Evolutionary conservation across 1,139 yeast genomes (phyloP).

Genomic region (Kodamaea suecica): DNA sequence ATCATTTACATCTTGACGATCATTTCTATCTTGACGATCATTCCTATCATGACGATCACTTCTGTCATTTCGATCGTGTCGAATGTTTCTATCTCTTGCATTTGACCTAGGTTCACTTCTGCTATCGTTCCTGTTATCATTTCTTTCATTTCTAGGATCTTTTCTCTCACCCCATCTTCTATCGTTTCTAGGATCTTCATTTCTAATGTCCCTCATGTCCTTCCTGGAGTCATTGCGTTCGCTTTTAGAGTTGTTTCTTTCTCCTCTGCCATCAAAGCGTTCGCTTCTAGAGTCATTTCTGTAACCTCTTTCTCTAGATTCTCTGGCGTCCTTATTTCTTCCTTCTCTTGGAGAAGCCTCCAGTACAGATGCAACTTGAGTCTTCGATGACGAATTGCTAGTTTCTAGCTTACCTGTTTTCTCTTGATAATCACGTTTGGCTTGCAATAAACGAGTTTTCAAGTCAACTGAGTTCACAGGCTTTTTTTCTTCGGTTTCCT

Average conservation of each 20-base stretch:
- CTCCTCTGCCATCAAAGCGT: background rate
- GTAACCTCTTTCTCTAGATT: background rate
- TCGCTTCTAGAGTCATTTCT: conserved; percentile 3
- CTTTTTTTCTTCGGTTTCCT: conserved; percentile 8
- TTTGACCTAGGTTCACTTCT: background rate
- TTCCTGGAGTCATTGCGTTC: conserved; percentile 4
- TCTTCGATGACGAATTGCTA: background rate
- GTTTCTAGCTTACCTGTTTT: conserved; percentile 4
- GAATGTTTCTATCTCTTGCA: background rate
- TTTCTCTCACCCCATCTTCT: conserved; percentile 1
- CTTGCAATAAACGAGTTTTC: conserved; percentile 23
- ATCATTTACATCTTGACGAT: background rate
- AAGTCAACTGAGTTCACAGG: conserved; percentile 12
- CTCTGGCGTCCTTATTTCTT: background rate
- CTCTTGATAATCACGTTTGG: conserved; percentile 22
- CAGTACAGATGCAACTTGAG: background rate
- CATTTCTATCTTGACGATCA: background rate
- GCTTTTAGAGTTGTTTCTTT: background rate
- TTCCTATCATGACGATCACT: background rate
- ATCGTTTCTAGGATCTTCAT: conserved; percentile 1
- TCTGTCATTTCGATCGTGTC: background rate
- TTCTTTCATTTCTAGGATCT: conserved; percentile 3
- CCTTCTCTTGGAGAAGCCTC: conserved; percentile 11
- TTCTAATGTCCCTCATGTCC: background rate
- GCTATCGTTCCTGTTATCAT: conserved; percentile 1